These are phyloP conservation scores for Fusarium redolens DNA, from an alignment of 2,329 filamentous ascomycete genomes.

Conservation along the genomic window DNA sequence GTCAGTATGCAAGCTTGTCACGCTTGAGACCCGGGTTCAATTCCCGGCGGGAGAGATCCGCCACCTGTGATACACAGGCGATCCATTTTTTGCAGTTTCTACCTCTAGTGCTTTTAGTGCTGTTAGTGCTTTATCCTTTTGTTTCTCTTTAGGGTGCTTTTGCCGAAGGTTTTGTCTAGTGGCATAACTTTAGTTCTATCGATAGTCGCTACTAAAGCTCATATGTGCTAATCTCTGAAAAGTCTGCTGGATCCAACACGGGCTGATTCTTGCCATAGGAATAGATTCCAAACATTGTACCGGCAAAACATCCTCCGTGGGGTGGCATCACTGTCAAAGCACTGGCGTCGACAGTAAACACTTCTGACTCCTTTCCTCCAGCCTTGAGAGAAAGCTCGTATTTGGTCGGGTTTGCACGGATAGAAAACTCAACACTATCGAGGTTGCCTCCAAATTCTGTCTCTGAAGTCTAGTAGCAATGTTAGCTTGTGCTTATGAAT, in stretches of 20 bases:
- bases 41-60: constrained; percentile 44
- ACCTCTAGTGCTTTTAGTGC: background rate
- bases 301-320: constrained; percentile 38
- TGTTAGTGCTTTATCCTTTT: too few species aligned
- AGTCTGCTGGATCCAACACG: constrained; percentile 31
- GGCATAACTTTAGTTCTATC: background rate
- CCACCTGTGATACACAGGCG: constrained; percentile 32
- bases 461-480: background rate
- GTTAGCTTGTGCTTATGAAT: background rate
- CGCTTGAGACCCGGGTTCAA: constrained; percentile 43
- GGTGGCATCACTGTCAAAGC: constrained; percentile 28
- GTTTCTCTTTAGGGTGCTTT: background rate
- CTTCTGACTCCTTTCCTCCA: background rate
- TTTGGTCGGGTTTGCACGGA: background rate
- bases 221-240: background rate
- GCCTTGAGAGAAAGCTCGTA: constrained; percentile 12
- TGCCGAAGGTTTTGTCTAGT: background rate
- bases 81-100: constrained; percentile 12
- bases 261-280: constrained; percentile 35
- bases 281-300: constrained; percentile 41
- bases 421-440: background rate
- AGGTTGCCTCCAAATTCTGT: background rate
- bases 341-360: background rate
- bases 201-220: background rate
- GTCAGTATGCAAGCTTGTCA: constrained; percentile 37